A percentile compares a stretch with the other conserved stretches of the same genome.
Conservation (phyloP, 2,329 filamentous ascomycete genomes). For the Neobulgaria alba region DNA sequence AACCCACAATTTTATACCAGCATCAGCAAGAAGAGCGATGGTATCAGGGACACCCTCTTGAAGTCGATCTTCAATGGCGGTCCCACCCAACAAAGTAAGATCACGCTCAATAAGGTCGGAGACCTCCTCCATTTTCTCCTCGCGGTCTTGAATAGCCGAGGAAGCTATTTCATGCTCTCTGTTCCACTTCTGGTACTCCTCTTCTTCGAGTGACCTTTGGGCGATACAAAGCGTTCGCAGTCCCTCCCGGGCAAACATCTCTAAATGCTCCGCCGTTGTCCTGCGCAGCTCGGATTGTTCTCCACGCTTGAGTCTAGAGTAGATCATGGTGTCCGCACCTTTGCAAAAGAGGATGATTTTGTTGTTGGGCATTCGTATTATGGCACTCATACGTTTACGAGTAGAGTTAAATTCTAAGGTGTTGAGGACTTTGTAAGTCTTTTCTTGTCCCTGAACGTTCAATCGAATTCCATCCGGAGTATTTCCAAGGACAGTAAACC, state of each 20-base stretch:
- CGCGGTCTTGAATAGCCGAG: constrained; percentile 72
- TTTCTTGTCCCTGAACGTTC: constrained; percentile 80
- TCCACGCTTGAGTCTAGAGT: constrained; percentile 76
- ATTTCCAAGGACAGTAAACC: constrained; percentile 82
- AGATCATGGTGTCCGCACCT: constrained; percentile 94
- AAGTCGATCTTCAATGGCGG: constrained; percentile 91
- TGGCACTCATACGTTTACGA: constrained; percentile 95
- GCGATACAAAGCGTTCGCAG: constrained; percentile 92
- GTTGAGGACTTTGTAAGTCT: constrained; percentile 80
- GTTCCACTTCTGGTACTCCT: constrained; percentile 79
- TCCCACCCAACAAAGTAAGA: constrained; percentile 79
- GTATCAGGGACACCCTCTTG: constrained; percentile 97
- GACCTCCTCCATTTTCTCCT: constrained; percentile 86
- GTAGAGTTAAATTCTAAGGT: constrained; percentile 97
- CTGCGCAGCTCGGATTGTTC: constrained; percentile 78
- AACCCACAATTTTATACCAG: constrained; percentile 98
- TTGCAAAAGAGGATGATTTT: constrained; percentile 92
- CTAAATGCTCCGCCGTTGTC: constrained; percentile 84
- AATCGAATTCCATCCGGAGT: constrained; percentile 73
- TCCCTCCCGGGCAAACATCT: constrained; percentile 94
- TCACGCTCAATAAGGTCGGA: constrained; percentile 88
- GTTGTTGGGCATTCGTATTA: constrained; percentile 87
- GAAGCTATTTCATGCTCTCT: constrained; percentile 82
- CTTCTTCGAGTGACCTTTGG: constrained; percentile 67
- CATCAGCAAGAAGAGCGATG: constrained; percentile 80